These are phyloP conservation scores for Tricholoma matsutake DNA, from an alignment of 768 basidiomycete species.

Conservation along the genomic window DNA sequence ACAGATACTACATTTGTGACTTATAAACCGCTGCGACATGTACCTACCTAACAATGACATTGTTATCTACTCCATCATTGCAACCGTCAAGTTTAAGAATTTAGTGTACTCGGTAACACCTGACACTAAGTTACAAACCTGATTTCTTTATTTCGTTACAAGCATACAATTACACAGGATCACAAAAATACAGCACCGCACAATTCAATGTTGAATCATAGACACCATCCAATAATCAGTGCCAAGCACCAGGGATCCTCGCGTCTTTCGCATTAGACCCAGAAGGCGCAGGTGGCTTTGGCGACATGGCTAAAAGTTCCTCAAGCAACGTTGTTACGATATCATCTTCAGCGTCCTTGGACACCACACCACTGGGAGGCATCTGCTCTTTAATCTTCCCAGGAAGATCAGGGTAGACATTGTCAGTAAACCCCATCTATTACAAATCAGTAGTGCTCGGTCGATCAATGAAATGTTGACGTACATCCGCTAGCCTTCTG, in stretches of 20 bases:
- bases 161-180: background rate
- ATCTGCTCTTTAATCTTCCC: constrained; percentile 50
- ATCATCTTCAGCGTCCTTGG: constrained; percentile 60
- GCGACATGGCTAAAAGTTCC: constrained; percentile 47
- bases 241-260: constrained; percentile 47
- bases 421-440: constrained; percentile 75
- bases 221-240: constrained; percentile 17
- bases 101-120: too few species aligned
- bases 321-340: constrained; percentile 63
- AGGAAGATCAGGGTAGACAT: constrained; percentile 49
- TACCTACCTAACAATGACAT: too few species aligned
- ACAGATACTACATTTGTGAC: too few species aligned
- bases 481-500: constrained; percentile 60
- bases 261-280: constrained; percentile 32
- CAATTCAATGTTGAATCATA: background rate
- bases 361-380: constrained; percentile 36
- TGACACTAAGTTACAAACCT: too few species aligned
- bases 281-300: constrained; percentile 35
- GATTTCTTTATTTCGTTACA: too few species aligned
- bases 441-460: constrained; percentile 8
- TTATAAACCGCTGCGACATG: too few species aligned
- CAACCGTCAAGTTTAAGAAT: too few species aligned
- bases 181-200: background rate
- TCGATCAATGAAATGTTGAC: background rate
- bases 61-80: too few species aligned